These are phyloP conservation scores for Rossbeevera mucosa DNA, from an alignment of 768 basidiomycete genomes.

Conservation along the genomic window DNA sequence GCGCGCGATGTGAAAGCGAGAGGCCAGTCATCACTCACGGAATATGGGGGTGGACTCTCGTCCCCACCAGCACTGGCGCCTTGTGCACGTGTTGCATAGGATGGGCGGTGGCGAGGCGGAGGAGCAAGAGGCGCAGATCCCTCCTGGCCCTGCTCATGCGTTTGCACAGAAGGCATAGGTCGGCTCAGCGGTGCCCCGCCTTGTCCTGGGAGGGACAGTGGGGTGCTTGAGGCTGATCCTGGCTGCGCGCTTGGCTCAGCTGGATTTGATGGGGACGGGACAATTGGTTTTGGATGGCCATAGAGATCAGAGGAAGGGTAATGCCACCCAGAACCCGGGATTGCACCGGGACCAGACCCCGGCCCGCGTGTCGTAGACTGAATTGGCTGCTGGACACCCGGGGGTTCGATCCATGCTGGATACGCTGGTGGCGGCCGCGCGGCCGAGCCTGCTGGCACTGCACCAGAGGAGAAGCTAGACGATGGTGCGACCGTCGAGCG, in stretches of 20 bases:
- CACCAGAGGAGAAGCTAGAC: neutral
- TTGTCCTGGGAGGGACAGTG: neutral
- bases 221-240: neutral
- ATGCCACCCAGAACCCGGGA: neutral
- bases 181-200: neutral
- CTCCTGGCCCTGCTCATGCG: neutral
- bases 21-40: slow-evolving; percentile 14
- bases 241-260: neutral
- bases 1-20: neutral
- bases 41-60: slow-evolving; percentile 23
- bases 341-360: neutral
- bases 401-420: neutral
- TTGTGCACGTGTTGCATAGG: neutral
- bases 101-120: slow-evolving; percentile 3
- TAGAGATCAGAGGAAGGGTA: neutral
- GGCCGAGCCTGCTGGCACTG: neutral
- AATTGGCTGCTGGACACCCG: neutral
- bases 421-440: neutral
- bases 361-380: neutral
- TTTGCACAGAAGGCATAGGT: neutral
- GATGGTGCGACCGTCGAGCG: neutral
- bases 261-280: neutral
- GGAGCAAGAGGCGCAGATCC: neutral
- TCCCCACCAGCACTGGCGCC: neutral
- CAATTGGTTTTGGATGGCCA: neutral